These are phyloP conservation scores for Pleurotus pulmonarius DNA, from an alignment of 768 basidiomycete genomes.

Conservation along the genomic window DNA sequence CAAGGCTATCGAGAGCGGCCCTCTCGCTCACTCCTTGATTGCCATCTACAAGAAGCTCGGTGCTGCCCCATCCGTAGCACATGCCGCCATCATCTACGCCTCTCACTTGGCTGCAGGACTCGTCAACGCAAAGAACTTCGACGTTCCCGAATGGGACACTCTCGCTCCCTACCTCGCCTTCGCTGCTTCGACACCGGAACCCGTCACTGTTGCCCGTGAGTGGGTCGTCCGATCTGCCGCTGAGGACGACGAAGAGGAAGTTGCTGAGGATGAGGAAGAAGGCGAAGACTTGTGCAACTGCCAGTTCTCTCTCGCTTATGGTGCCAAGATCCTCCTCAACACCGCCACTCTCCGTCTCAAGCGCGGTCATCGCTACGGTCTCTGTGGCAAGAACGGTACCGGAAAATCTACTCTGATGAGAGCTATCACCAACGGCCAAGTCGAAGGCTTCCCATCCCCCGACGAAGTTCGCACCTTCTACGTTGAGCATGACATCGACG, in stretches of 20 bases:
- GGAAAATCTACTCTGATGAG: slow-evolving; percentile 96
- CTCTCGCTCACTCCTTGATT: slow-evolving; percentile 63
- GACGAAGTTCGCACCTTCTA: slow-evolving; percentile 98
- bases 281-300: slow-evolving; percentile 99
- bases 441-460: slow-evolving; percentile 97
- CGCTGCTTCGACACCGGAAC: slow-evolving; percentile 60
- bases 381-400: slow-evolving; percentile 98
- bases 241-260: slow-evolving; percentile 66
- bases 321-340: slow-evolving; percentile 98
- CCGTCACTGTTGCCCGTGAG: slow-evolving; percentile 66
- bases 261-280: slow-evolving; percentile 88
- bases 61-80: slow-evolving; percentile 50
- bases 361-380: slow-evolving; percentile 98
- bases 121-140: slow-evolving; percentile 89
- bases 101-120: slow-evolving; percentile 81
- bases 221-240: slow-evolving; percentile 90
- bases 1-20: slow-evolving; percentile 68
- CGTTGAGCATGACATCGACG: slow-evolving; percentile 99
- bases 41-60: slow-evolving; percentile 85
- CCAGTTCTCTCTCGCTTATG: slow-evolving; percentile 97
- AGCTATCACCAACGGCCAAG: slow-evolving; percentile 90
- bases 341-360: slow-evolving; percentile 95
- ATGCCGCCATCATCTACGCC: slow-evolving; percentile 64
- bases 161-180: slow-evolving; percentile 76
- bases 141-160: slow-evolving; percentile 81